Evolutionary conservation across 441 rosid species (phyloP).

Genomic region (Brassica hybrid): DNA sequence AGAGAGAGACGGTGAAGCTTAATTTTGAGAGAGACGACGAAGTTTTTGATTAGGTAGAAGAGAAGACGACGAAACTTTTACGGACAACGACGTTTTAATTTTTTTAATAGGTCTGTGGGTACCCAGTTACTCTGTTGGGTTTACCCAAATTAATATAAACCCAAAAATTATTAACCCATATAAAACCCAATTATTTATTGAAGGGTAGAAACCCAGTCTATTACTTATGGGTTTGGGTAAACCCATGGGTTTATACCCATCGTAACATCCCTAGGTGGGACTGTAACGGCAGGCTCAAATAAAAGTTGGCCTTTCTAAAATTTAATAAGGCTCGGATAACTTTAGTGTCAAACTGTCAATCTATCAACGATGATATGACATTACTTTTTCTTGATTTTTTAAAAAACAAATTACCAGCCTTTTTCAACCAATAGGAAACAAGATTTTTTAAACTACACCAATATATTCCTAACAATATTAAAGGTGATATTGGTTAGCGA

Average conservation of each 20-base stretch:
- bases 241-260: neutral
- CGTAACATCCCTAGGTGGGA: neutral
- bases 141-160: neutral
- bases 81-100: neutral
- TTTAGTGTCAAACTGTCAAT: too few species aligned
- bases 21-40: too few species aligned
- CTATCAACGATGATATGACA: too few species aligned
- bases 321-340: neutral
- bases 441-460: too few species aligned
- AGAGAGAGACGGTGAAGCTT: too few species aligned
- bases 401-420: too few species aligned
- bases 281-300: neutral
- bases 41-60: too few species aligned
- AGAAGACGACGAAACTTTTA: too few species aligned
- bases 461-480: too few species aligned
- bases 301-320: neutral
- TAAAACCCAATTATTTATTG: neutral
- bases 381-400: too few species aligned
- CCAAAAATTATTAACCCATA: neutral
- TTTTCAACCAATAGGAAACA: too few species aligned
- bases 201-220: neutral
- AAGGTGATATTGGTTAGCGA: too few species aligned
- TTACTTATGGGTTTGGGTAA: neutral
- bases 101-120: neutral
- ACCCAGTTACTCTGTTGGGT: neutral